Conservation (phyloP, 441 rosid species). For the Erysimum cheiri region DNA sequence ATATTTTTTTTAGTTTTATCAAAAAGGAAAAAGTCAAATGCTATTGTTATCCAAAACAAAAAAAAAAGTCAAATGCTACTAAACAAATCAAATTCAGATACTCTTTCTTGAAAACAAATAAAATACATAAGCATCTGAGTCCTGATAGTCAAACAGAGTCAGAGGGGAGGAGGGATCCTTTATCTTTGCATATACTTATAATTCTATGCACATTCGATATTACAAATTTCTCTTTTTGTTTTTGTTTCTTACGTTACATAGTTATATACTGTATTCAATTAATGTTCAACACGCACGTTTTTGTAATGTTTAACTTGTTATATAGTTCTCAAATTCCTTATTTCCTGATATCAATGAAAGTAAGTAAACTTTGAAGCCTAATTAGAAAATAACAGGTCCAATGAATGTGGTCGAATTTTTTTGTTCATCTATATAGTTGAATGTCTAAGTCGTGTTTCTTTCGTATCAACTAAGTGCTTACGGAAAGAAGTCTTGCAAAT, state of each 20-base stretch:
- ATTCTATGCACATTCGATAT: not conserved
- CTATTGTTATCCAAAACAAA: too few species aligned
- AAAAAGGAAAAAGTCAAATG: too few species aligned
- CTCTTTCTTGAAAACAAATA: not conserved
- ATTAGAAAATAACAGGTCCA: slow-evolving; percentile 45
- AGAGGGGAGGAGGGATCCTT: not conserved
- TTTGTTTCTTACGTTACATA: not conserved
- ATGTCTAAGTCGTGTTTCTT: slow-evolving; percentile 41
- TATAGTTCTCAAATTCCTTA: slow-evolving; percentile 17
- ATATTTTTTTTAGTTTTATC: too few species aligned
- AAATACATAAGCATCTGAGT: not conserved
- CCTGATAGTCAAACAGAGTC: slow-evolving; percentile 1
- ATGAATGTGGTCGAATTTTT: slow-evolving; percentile 26
- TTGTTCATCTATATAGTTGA: slow-evolving; percentile 20
- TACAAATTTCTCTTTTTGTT: not conserved
- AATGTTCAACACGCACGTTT: slow-evolving; percentile 13
- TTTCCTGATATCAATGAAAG: slow-evolving; percentile 16
- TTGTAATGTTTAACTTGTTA: slow-evolving; percentile 18
- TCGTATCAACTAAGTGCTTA: slow-evolving; percentile 36
- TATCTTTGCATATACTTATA: not conserved
- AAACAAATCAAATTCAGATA: not conserved
- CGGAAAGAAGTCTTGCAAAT: slow-evolving; percentile 32
- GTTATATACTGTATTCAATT: not conserved
- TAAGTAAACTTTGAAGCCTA: slow-evolving; percentile 18
- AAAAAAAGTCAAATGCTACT: too few species aligned